Evolutionary conservation across 352 stramenopile genomes (phyloP).

Genomic region (Globisporangium acanthophoron): DNA sequence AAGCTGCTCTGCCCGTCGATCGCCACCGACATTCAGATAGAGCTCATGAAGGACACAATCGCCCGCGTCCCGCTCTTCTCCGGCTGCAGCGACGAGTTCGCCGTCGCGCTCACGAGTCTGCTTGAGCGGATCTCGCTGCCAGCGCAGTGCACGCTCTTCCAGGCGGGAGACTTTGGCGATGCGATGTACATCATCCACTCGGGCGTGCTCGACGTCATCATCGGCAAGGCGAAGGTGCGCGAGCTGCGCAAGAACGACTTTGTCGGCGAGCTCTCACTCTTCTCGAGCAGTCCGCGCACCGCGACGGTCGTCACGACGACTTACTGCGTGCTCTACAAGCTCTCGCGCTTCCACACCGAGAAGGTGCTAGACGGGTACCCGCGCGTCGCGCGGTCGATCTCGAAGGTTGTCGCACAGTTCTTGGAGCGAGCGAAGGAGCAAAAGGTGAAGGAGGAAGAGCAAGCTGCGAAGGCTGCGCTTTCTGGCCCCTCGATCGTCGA

Average conservation of each 20-base stretch:
- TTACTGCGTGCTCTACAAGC: conserved; percentile 64
- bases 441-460: conserved; percentile 7
- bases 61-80: conserved; percentile 50
- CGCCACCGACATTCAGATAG: conserved; percentile 71
- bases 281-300: conserved; percentile 44
- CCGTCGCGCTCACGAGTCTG: conserved; percentile 56
- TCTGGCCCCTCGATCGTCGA: neutral
- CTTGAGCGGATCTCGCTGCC: conserved; percentile 57
- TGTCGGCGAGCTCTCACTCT: conserved; percentile 70
- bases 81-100: conserved; percentile 48
- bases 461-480: neutral
- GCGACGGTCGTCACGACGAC: conserved; percentile 56
- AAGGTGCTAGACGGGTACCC: conserved; percentile 52
- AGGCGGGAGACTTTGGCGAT: conserved; percentile 47
- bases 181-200: conserved; percentile 79
- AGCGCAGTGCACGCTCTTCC: conserved; percentile 51
- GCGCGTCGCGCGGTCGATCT: conserved; percentile 25
- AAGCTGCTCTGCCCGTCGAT: conserved; percentile 67
- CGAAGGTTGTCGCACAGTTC: conserved; percentile 15
- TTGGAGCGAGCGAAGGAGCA: conserved; percentile 15
- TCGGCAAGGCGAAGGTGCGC: conserved; percentile 51
- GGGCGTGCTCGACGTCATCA: conserved; percentile 53
- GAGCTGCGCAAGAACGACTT: conserved; percentile 68
- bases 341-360: conserved; percentile 60
- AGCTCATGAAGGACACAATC: conserved; percentile 49